Conservation (phyloP, 768 basidiomycete species). For the Termitomyces titanicus region DNA sequence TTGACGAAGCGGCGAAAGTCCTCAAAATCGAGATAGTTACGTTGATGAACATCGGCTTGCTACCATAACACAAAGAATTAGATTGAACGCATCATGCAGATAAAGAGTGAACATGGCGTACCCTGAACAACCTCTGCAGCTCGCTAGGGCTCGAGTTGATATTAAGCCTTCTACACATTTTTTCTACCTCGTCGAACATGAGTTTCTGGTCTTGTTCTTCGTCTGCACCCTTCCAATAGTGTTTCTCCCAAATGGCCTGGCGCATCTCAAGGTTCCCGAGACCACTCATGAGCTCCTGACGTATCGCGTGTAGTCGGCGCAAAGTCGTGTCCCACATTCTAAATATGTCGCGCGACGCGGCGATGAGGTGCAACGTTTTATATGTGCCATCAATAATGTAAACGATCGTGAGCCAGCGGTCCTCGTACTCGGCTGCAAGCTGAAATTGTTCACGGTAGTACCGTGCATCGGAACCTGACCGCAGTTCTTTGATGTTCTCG, state of each 20-base stretch:
- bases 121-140: conserved; percentile 58
- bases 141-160: conserved; percentile 61
- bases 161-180: conserved; percentile 68
- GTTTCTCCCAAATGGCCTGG: conserved; percentile 77
- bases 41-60: conserved; percentile 61
- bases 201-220: conserved; percentile 57
- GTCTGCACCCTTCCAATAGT: conserved; percentile 79
- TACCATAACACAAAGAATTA: conserved; percentile 22
- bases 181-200: conserved; percentile 72
- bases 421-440: conserved; percentile 60
- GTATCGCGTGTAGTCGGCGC: conserved; percentile 60
- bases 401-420: conserved; percentile 85
- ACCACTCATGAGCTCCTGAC: conserved; percentile 73
- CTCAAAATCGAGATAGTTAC: conserved; percentile 68
- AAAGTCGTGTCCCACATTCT: conserved; percentile 64
- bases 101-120: conserved; percentile 15
- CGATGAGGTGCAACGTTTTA: conserved; percentile 85
- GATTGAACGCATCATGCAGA: too few species aligned
- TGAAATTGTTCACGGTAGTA: conserved; percentile 76
- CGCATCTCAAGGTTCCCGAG: conserved; percentile 66
- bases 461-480: conserved; percentile 69
- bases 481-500: conserved; percentile 87
- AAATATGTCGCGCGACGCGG: conserved; percentile 51
- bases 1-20: conserved; percentile 87
- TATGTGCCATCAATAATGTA: conserved; percentile 76